Base-by-base conservation (phyloP, 305 asterid genomes). In the Coffea humblotiana region DNA sequence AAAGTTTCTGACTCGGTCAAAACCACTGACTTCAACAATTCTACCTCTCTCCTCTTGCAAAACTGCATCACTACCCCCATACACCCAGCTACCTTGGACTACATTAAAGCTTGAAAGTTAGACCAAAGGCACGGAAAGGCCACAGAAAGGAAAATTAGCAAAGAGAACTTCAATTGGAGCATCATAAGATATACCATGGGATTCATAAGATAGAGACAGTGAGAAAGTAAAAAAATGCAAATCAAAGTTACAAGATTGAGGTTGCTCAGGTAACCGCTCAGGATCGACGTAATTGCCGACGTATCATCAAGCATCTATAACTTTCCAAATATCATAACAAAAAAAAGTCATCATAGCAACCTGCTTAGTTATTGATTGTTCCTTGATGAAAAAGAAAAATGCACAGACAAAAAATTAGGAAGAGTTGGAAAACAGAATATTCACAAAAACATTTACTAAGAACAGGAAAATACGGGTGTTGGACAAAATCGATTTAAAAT, bases 201-300 rank as follows among this genome's bases (percentile, higher is more conserved):
- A 58, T 12, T 43, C 25, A 58, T n/a, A 27, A 75, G 65, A 27
- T 9, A 37, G 14, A 47, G 6, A 5, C 0, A 13, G 2, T 8
- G 61, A 58, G 12, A 6, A 8, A 32, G 18, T 25, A 35, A 49
- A n/a, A 32, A 9, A 29, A 1, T 18, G n/a, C 48, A 35, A 35
- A 3, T 23, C 3, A 51, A 54, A 37, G 74, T 32, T 35, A 32
- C 18, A 29, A 77, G 6, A 78, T 4, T 23, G 69, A 40, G 79
- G 84, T 85, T 85, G 92, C 91, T 89, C 94, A 90, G 94, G 86
- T 89, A 91, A 89, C 92, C 89, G 91, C 93, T 89, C 93, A 91
- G 93, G 52, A 82, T 83, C 87, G 86, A 89, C 91, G 82, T 79
- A 52, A 65, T 23, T 37, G 88, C 75, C 89, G 72, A 90, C 52